A percentile compares a stretch with the other conserved stretches of the same genome.
phyloP scores from a whole-genome alignment of 345 rosid species.

The Salix dunnii region DNA sequence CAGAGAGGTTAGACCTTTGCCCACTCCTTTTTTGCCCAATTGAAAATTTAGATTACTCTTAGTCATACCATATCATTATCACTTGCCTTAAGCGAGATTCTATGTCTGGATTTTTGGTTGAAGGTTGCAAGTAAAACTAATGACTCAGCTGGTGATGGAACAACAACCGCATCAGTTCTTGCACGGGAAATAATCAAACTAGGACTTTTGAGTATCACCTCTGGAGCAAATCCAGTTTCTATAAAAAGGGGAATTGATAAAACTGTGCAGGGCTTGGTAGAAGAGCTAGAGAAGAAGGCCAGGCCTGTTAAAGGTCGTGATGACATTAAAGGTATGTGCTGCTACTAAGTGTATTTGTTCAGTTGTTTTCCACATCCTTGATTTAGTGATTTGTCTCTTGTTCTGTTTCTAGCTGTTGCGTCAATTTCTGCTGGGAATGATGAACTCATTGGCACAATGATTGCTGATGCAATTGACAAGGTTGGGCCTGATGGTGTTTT shows the following conservation, averaged over 20 bases:
- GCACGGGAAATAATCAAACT: constrained; percentile 89
- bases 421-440: constrained; percentile 96
- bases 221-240: constrained; percentile 95
- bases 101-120: background rate
- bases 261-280: constrained; percentile 66
- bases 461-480: constrained; percentile 97
- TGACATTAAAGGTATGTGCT: constrained; percentile 65
- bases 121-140: constrained; percentile 98
- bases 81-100: background rate
- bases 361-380: background rate
- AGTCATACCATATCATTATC: background rate
- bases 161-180: constrained; percentile 90
- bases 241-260: constrained; percentile 88
- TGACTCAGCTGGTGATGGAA: constrained; percentile 98
- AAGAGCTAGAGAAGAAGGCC: constrained; percentile 79
- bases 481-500: constrained; percentile 99
- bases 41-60: background rate
- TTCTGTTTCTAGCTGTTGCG: constrained; percentile 60
- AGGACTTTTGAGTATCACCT: constrained; percentile 85
- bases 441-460: constrained; percentile 87
- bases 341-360: background rate
- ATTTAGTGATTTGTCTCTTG: background rate
- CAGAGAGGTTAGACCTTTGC: constrained; percentile 61
- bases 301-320: constrained; percentile 86
- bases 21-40: background rate